Conservation (phyloP, 2,329 filamentous ascomycete genomes). For the Magnaporthales sp. region DNA sequence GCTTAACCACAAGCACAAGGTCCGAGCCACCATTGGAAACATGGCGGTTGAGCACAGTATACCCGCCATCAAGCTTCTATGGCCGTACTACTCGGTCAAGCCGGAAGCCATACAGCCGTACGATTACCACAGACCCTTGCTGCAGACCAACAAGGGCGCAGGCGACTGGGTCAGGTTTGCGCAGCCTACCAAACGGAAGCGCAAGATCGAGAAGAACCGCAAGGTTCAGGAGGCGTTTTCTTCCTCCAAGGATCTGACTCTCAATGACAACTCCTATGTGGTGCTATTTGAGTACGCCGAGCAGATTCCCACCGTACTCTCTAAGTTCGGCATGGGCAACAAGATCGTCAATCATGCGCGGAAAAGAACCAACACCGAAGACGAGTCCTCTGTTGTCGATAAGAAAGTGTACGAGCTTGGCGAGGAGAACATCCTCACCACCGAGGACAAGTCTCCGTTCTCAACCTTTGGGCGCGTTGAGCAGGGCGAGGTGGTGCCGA, state of each 20-base stretch:
- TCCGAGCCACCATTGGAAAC: constrained; percentile 84
- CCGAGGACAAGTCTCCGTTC: constrained; percentile 93
- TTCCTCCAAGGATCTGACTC: constrained; percentile 70
- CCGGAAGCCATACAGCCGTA: constrained; percentile 60
- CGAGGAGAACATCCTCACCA: constrained; percentile 78
- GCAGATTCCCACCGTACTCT: constrained; percentile 82
- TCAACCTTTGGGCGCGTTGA: constrained; percentile 91
- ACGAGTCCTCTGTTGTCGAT: constrained; percentile 53
- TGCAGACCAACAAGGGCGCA: constrained; percentile 61
- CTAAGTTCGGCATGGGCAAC: constrained; percentile 96
- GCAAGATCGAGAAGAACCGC: constrained; percentile 74
- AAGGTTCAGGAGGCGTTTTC: constrained; percentile 70
- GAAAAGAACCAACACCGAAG: constrained; percentile 63
- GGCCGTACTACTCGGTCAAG: constrained; percentile 91
- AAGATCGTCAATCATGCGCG: constrained; percentile 96
- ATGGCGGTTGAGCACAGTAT: constrained; percentile 91
- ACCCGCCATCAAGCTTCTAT: constrained; percentile 83
- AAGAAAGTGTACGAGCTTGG: constrained; percentile 66
- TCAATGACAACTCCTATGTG: constrained; percentile 82
- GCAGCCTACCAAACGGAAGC: constrained; percentile 60
- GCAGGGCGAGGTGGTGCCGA: constrained; percentile 80
- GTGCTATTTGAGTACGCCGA: constrained; percentile 94
- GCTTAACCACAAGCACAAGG: constrained; percentile 93
- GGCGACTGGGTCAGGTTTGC: constrained; percentile 64
- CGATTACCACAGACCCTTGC: constrained; percentile 74